Evolutionary conservation across 1,284 basidiomycete genomes (phyloP).

Genomic region (Rhodotorula sp.): DNA sequence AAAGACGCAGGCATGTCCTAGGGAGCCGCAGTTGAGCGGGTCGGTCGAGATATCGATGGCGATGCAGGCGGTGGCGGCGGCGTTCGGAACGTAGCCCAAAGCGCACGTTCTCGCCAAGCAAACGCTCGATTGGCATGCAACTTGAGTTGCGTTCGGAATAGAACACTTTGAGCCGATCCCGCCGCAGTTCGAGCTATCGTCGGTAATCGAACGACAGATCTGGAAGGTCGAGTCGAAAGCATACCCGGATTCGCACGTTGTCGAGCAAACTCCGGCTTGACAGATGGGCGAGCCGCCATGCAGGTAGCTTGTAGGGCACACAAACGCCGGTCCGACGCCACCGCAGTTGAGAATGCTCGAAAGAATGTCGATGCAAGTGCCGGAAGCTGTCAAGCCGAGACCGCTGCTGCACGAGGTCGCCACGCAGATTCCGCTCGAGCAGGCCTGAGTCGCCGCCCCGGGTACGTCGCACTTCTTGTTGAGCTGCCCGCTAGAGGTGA

Average conservation of each 20-base stretch:
- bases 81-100: not conserved
- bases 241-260: slow-evolving; percentile 14
- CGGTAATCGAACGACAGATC: slow-evolving; percentile 14
- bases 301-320: slow-evolving; percentile 26
- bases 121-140: not conserved
- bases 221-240: slow-evolving; percentile 18
- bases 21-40: slow-evolving; percentile 18
- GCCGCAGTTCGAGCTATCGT: slow-evolving; percentile 33
- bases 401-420: not conserved
- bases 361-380: too few relatives aligned
- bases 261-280: too few relatives aligned
- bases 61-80: slow-evolving; percentile 9
- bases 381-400: too few relatives aligned
- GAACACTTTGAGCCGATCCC: slow-evolving; percentile 25
- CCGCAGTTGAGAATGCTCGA: too few relatives aligned
- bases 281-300: slow-evolving; percentile 32
- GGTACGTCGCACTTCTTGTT: not conserved
- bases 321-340: not conserved
- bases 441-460: not conserved
- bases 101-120: slow-evolving; percentile 12
- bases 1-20: slow-evolving; percentile 13
- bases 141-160: not conserved
- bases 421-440: not conserved
- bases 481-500: not conserved
- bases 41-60: slow-evolving; percentile 6